phyloP scores from a whole-genome alignment of 2,329 filamentous ascomycete genomes.

The Celoporthe dispersa region DNA sequence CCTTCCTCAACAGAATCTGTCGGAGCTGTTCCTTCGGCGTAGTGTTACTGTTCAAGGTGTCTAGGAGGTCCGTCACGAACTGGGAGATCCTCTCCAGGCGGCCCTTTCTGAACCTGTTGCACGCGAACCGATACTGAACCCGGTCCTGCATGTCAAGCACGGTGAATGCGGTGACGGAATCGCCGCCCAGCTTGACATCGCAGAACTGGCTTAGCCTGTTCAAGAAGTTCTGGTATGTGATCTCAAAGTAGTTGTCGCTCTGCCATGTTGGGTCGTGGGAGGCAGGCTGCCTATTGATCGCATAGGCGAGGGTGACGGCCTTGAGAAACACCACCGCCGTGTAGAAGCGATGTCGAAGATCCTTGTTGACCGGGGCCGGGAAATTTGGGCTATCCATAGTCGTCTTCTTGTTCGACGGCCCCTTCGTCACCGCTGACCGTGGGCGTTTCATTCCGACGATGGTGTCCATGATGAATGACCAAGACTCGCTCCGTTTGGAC shows the following conservation, averaged over 20 bases:
- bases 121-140: constrained; percentile 24
- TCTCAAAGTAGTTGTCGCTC: not conserved
- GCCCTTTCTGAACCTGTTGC: constrained; percentile 13
- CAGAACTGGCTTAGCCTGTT: constrained; percentile 29
- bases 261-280: not conserved
- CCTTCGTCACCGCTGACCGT: not conserved
- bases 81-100: not conserved
- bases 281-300: constrained; percentile 4
- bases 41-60: not conserved
- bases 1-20: not conserved
- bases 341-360: constrained; percentile 11
- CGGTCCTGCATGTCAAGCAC: constrained; percentile 15
- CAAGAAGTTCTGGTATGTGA: constrained; percentile 16
- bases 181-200: constrained; percentile 19
- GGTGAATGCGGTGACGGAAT: constrained; percentile 25
- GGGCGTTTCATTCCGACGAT: not conserved
- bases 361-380: not conserved
- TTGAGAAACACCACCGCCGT: constrained; percentile 9
- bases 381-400: not conserved
- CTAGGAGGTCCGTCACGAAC: constrained; percentile 16
- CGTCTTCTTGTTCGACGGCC: not conserved
- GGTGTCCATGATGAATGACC: not conserved
- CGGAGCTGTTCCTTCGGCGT: not conserved
- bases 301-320: constrained; percentile 6
- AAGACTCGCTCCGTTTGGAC: not conserved